Percentiles rank a stretch among this genome's conserved stretches.
These are phyloP conservation scores for Vaccinium myrtillus DNA, from an alignment of 148 eudicot genomes.

Conservation along the genomic window DNA sequence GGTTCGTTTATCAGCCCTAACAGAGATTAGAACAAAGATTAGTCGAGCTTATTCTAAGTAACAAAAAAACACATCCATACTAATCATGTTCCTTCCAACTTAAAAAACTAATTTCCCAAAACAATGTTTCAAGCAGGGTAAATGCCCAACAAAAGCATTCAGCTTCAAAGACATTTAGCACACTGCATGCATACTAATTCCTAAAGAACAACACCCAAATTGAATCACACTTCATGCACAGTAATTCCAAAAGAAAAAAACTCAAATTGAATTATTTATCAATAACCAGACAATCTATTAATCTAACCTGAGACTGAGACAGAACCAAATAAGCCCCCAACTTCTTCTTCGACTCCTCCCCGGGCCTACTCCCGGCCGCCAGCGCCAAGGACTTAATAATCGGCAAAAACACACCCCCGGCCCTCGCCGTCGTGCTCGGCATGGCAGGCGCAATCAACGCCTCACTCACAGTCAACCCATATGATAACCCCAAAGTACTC, in stretches of 20 bases:
- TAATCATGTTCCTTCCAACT: not conserved
- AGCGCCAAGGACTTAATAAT: conserved; percentile 83
- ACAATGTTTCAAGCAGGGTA: not conserved
- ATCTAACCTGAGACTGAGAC: conserved; percentile 82
- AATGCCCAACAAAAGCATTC: not conserved
- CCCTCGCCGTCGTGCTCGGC: conserved; percentile 96
- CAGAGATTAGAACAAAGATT: no score
- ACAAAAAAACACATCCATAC: not conserved
- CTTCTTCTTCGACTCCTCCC: conserved; percentile 48
- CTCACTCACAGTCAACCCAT: conserved; percentile 80
- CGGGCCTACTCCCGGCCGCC: conserved; percentile 68
- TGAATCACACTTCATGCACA: no score
- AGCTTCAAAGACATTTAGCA: not conserved
- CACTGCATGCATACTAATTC: not conserved
- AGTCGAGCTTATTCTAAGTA: no score
- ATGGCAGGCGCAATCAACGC: conserved; percentile 94
- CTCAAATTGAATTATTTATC: conserved; percentile 18
- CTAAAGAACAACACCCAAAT: not conserved
- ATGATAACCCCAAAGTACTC: conserved; percentile 79
- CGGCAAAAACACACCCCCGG: conserved; percentile 93
- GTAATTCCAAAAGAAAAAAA: not conserved
- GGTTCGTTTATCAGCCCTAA: no score
- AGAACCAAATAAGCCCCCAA: conserved; percentile 74
- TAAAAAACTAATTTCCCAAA: not conserved
- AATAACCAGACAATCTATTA: not conserved